These are phyloP conservation scores for Xylaria telfairii DNA, from an alignment of 495 filamentous ascomycete species.

Conservation along the genomic window DNA sequence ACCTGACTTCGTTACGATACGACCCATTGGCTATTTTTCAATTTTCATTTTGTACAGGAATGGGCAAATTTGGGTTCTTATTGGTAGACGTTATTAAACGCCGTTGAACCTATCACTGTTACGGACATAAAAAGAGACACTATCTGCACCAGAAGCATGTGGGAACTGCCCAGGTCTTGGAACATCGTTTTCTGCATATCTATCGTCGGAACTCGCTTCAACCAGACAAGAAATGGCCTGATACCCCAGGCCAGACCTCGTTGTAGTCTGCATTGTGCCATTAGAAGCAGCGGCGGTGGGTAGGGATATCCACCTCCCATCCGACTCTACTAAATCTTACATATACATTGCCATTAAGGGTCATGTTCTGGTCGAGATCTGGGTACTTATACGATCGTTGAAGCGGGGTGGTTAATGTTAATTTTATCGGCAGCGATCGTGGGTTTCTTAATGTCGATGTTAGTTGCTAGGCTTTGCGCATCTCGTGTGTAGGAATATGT, in stretches of 20 bases:
- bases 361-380: neutral
- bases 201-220: neutral
- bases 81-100: neutral
- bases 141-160: too few relatives aligned
- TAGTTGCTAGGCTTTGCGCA: too few relatives aligned
- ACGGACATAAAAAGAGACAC: too few relatives aligned
- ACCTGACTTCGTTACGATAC: neutral
- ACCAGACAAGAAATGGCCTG: neutral
- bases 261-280: neutral
- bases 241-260: neutral
- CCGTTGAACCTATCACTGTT: neutral
- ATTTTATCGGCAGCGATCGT: neutral
- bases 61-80: neutral
- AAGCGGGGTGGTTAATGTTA: neutral
- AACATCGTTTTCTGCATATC: neutral
- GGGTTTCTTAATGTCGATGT: neutral
- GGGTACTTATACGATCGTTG: neutral
- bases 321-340: too few relatives aligned
- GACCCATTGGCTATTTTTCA: neutral
- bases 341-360: neutral
- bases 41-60: neutral
- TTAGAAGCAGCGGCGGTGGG: neutral
- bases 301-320: too few relatives aligned
- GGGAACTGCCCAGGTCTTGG: neutral
- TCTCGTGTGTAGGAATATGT: too few relatives aligned